These are phyloP conservation scores for Vaccinium darrowii DNA, from an alignment of 148 eudicot genomes.

Conservation along the genomic window DNA sequence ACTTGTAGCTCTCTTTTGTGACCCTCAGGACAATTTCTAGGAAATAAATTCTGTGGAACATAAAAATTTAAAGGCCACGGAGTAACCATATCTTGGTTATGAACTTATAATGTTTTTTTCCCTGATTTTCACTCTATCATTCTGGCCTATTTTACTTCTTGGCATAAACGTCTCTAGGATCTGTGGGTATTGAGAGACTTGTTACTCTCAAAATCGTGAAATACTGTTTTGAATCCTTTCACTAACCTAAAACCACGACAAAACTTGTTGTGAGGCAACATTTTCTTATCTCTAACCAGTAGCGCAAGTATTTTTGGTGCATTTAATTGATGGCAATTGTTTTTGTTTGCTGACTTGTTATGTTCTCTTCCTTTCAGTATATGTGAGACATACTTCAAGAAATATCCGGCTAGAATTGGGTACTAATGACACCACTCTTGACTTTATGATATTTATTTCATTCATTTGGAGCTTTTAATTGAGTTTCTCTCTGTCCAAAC, in stretches of 20 bases:
- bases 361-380: slow-evolving; percentile 53
- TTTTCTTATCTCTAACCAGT: not conserved
- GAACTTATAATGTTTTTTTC: not conserved
- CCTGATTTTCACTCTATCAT: not conserved
- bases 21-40: not conserved
- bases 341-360: slow-evolving; percentile 18
- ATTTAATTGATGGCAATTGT: not conserved
- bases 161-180: not conserved
- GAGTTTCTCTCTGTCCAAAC: not conserved
- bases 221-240: not conserved
- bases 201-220: not conserved
- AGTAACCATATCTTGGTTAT: not conserved
- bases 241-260: not conserved
- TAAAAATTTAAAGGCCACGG: not conserved
- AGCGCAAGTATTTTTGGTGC: not conserved
- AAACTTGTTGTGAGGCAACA: not conserved
- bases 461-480: not conserved
- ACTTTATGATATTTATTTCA: not conserved
- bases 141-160: not conserved
- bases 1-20: not conserved
- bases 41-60: not conserved
- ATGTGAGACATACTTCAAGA: slow-evolving; percentile 87
- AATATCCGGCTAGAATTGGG: slow-evolving; percentile 79
- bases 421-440: slow-evolving; percentile 28
- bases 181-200: not conserved